Evolutionary conservation across 139 green algal genomes (phyloP).

Genomic region (Haematococcus lacustris): DNA sequence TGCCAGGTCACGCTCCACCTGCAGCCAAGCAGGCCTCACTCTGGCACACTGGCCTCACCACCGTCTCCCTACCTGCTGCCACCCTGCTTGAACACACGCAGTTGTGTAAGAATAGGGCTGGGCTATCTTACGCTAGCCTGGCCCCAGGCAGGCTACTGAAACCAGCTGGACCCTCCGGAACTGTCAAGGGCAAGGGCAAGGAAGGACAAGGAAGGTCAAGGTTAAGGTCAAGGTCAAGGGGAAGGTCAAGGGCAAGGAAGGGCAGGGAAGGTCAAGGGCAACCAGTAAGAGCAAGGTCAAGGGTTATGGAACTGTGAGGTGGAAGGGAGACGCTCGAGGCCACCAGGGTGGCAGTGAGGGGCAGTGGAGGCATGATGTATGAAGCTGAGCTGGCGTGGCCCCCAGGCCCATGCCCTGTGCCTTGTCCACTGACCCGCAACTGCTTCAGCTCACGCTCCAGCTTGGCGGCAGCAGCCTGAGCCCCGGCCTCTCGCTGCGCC

Average conservation of each 20-base stretch:
- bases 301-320: neutral
- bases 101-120: too few species aligned
- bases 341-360: neutral
- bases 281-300: neutral
- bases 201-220: too few species aligned
- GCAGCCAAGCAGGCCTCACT: neutral
- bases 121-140: too few species aligned
- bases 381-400: too few species aligned
- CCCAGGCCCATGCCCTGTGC: neutral
- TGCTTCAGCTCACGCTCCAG: conserved; percentile 21
- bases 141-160: too few species aligned
- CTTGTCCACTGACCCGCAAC: conserved; percentile 1
- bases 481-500: conserved; percentile 7
- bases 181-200: too few species aligned
- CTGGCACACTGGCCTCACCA: neutral
- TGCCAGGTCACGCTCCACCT: conserved; percentile 20
- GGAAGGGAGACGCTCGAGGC: neutral
- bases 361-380: neutral
- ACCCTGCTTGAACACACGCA: too few species aligned
- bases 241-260: too few species aligned
- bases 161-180: too few species aligned
- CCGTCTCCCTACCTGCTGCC: neutral
- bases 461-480: neutral
- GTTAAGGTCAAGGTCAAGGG: too few species aligned
- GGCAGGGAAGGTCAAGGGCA: neutral